Conservation (phyloP, 495 filamentous ascomycete genomes). For the Tuber magnatum region DNA sequence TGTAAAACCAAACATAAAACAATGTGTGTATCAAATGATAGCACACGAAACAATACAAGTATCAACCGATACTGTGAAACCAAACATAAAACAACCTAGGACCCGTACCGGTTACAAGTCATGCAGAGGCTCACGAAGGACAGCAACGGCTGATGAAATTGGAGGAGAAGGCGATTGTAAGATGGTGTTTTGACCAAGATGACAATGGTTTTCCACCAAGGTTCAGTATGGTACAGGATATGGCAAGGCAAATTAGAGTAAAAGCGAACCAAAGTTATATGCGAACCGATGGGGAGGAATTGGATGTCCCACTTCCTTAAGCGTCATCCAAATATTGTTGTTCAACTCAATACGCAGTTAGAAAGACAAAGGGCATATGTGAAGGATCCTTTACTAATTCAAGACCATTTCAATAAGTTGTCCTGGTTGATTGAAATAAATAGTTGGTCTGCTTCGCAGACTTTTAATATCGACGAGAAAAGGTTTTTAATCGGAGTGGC, state of each 20-base stretch:
- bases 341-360: constrained; percentile 7
- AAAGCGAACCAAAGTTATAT: not conserved
- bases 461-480: constrained; percentile 15
- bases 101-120: too few relatives aligned
- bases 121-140: not conserved
- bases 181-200: constrained; percentile 3
- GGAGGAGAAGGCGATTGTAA: not conserved
- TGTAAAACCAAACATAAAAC: too few relatives aligned
- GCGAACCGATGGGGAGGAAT: not conserved
- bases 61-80: too few relatives aligned
- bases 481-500: constrained; percentile 1
- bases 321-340: not conserved
- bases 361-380: constrained; percentile 11
- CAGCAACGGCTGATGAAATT: not conserved
- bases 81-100: too few relatives aligned
- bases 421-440: not conserved
- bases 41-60: too few relatives aligned
- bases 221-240: too few relatives aligned
- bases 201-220: not conserved
- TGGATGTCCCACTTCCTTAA: constrained; percentile 15
- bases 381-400: constrained; percentile 6
- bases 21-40: too few relatives aligned
- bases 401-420: constrained; percentile 4
- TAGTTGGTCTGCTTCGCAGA: not conserved
- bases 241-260: too few relatives aligned